phyloP scores from a whole-genome alignment of 768 basidiomycete genomes.

The Gymnopilus junonius region DNA sequence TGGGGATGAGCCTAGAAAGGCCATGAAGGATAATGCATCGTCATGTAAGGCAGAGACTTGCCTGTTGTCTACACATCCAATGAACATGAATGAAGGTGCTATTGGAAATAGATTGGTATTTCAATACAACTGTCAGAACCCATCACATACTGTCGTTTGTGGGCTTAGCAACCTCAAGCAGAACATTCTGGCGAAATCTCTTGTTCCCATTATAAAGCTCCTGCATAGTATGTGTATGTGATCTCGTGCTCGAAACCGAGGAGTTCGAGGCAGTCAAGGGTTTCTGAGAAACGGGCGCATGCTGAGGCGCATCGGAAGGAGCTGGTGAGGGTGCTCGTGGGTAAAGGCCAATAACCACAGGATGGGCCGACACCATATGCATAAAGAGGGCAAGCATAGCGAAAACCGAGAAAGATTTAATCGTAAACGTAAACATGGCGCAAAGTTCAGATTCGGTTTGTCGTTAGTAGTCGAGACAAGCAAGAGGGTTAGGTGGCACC shows the following conservation, averaged over 20 bases:
- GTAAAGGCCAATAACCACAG: slow-evolving; percentile 13
- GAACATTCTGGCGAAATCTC: slow-evolving; percentile 25
- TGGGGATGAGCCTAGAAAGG: slow-evolving; percentile 27
- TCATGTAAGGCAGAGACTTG: too few species aligned
- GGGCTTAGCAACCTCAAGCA: slow-evolving; percentile 13
- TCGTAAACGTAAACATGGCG: slow-evolving; percentile 11
- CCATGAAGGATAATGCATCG: neutral
- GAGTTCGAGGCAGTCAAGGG: neutral
- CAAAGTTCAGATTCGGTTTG: slow-evolving; percentile 7
- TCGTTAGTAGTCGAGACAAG: neutral
- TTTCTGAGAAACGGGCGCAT: slow-evolving; percentile 7
- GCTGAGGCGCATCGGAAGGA: neutral
- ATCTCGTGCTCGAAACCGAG: slow-evolving; percentile 6
- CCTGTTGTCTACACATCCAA: slow-evolving; percentile 42
- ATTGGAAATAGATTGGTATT: neutral
- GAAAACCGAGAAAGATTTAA: slow-evolving; percentile 16
- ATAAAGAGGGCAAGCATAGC: slow-evolving; percentile 18
- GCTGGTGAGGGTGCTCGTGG: slow-evolving; percentile 3
- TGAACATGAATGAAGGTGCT: slow-evolving; percentile 43
- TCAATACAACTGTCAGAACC: neutral
- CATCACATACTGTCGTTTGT: slow-evolving; percentile 24
- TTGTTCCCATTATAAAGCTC: slow-evolving; percentile 30
- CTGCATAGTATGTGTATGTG: slow-evolving; percentile 24
- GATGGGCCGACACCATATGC: slow-evolving; percentile 19
- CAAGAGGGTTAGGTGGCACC: slow-evolving; percentile 23